A percentile compares a stretch with the other conserved stretches of the same genome.
phyloP scores from a whole-genome alignment of 371 early-diverging fungal genomes.

The Rhizopus sp. region DNA sequence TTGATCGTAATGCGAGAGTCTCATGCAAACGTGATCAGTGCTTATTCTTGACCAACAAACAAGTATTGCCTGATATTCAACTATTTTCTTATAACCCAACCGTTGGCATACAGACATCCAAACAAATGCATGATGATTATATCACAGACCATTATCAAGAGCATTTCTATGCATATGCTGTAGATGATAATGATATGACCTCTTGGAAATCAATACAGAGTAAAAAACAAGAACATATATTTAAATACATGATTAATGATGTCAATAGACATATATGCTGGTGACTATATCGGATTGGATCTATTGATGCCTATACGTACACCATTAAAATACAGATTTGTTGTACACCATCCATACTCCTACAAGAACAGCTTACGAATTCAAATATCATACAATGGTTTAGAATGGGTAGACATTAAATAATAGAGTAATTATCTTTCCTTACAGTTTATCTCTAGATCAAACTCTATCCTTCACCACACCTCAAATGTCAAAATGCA shows the following conservation, averaged over 20 bases:
- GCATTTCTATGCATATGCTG: conserved; percentile 50
- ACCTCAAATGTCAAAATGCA: conserved; percentile 14
- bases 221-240: conserved; percentile 26
- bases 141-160: conserved; percentile 11
- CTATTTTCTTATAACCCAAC: conserved; percentile 55
- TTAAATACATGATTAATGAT: background rate
- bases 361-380: conserved; percentile 32
- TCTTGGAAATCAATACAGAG: conserved; percentile 43
- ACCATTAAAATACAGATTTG: conserved; percentile 44
- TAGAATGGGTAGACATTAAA: conserved; percentile 39
- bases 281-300: conserved; percentile 68
- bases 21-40: conserved; percentile 62
- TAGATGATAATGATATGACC: conserved; percentile 48
- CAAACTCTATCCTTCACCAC: conserved; percentile 23
- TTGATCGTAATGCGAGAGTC: conserved; percentile 30
- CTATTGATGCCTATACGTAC: conserved; percentile 57
- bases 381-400: conserved; percentile 50
- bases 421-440: background rate
- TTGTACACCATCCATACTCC: conserved; percentile 38
- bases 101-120: conserved; percentile 45
- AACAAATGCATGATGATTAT: conserved; percentile 53
- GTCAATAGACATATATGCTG: conserved; percentile 39
- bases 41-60: conserved; percentile 57
- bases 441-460: conserved; percentile 16
- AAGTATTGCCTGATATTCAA: conserved; percentile 48